Base-by-base conservation (phyloP, 345 rosid genomes). In the Eucalyptus melliodora region DNA sequence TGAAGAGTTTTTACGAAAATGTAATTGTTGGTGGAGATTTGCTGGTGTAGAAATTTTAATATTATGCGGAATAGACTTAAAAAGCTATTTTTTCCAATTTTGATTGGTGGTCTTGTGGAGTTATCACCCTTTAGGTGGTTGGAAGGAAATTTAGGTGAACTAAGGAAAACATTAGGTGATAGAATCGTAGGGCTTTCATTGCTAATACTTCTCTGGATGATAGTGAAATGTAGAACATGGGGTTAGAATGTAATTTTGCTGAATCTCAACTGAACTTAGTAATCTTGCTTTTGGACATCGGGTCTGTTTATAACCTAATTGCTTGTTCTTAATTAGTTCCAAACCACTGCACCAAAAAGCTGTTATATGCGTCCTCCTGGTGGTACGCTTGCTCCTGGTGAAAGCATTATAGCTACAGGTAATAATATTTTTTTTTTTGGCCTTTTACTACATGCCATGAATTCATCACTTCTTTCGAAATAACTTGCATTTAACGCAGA, bases 291-390 rank as follows among this genome's bases (percentile, higher is more conserved):
- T 77, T 40, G 85, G 16, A 77, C 47, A 40, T 77, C 2, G 9
- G 47, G 30, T 21, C 85, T 77, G 85, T 11, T 86, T 80, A 8
- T 53, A 45, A 24, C 51, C 24, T 50, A 27, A 53, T 60, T 72
- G 34, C 27, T 89, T 86, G 56, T 31, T 91, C 37, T 47, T 88
- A 37, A 90, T 62, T 89, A 98, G 99, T 98, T 98, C 87, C 99
- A 98, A 96, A 97, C 99, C 44, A 98, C 99, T 49, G 98, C 97
- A 24, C 99, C 99, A 1, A 98, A 98, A 90, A 98, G 99, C 89
- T 98, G 99, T 91, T 98, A 93, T 92, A 98, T 98, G 99, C 96
- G 99, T 62, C 99, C 99, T 42, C 99, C 99, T 6, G 99, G 99
- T 51, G 98, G 98, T 55, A 94, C 95, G 87, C 96, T 98, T 91